Evolutionary conservation across 768 basidiomycete species (phyloP).

Genomic region (Hydnum rufescens): DNA sequence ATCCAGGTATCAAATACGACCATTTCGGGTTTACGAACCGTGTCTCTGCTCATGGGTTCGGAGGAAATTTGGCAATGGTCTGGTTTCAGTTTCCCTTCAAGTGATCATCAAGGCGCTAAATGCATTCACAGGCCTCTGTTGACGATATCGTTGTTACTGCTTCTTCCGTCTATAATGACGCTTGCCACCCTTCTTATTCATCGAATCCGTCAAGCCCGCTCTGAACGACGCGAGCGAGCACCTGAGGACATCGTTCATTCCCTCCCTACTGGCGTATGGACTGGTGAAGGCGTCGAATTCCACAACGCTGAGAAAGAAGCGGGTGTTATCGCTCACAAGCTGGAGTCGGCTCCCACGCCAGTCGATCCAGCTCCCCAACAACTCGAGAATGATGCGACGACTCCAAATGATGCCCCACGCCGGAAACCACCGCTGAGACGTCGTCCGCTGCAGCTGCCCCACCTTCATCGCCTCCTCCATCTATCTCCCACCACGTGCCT

Average conservation of each 20-base stretch:
- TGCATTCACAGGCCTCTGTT: slow-evolving; percentile 43
- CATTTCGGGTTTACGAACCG: slow-evolving; percentile 53
- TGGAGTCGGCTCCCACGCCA: slow-evolving; percentile 5
- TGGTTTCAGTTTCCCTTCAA: slow-evolving; percentile 12
- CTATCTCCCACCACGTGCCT: too few species aligned
- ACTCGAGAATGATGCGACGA: neutral
- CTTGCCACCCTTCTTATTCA: slow-evolving; percentile 79
- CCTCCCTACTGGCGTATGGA: slow-evolving; percentile 72
- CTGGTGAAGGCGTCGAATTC: slow-evolving; percentile 32
- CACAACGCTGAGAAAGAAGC: slow-evolving; percentile 13
- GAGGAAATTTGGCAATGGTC: slow-evolving; percentile 62
- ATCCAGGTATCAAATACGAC: slow-evolving; percentile 59
- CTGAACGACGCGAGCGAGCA: slow-evolving; percentile 58
- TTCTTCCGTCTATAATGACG: slow-evolving; percentile 78
- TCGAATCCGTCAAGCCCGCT: slow-evolving; percentile 63
- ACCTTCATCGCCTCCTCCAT: neutral
- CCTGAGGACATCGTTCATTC: slow-evolving; percentile 60
- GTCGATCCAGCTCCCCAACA: slow-evolving; percentile 3
- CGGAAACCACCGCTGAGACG: slow-evolving; percentile 4
- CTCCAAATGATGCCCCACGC: slow-evolving; percentile 8
- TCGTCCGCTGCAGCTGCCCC: slow-evolving; percentile 6
- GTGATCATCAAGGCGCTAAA: slow-evolving; percentile 15
- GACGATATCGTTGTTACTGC: slow-evolving; percentile 69
- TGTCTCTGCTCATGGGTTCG: slow-evolving; percentile 26
- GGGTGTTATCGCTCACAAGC: slow-evolving; percentile 8